A percentile compares a stretch with the other conserved stretches of the same genome.
These are phyloP conservation scores for Termitomyces sp. DNA, from an alignment of 768 basidiomycete genomes.

Conservation along the genomic window DNA sequence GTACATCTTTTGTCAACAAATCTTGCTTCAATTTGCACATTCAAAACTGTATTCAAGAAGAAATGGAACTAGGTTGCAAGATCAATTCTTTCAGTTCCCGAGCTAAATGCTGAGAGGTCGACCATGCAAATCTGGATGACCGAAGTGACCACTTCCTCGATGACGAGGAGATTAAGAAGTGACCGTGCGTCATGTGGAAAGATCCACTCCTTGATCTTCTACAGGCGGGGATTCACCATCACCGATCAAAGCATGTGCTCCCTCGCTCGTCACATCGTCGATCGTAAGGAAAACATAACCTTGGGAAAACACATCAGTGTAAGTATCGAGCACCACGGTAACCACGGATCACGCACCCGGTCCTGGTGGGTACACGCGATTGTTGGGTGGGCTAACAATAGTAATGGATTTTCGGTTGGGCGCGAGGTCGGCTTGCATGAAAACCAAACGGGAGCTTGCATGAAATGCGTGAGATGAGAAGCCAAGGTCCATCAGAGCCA, in stretches of 20 bases:
- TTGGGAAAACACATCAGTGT: background rate
- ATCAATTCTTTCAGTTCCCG: background rate
- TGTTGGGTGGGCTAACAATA: slow-evolving; percentile 31
- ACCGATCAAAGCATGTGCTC: slow-evolving; percentile 34
- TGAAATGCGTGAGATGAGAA: slow-evolving; percentile 40
- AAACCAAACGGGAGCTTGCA: slow-evolving; percentile 34
- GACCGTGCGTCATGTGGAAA: slow-evolving; percentile 5
- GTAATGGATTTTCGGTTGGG: slow-evolving; percentile 27
- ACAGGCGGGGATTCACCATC: slow-evolving; percentile 35
- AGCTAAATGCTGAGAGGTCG: no score
- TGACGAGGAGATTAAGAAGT: background rate
- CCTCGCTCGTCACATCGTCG: slow-evolving; percentile 32
- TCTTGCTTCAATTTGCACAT: background rate
- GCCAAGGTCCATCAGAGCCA: slow-evolving; percentile 36
- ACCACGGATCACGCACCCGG: slow-evolving; percentile 25
- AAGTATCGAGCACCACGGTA: background rate
- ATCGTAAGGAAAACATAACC: slow-evolving; percentile 26
- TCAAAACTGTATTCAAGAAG: no score
- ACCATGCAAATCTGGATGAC: no score
- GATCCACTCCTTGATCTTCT: slow-evolving; percentile 23
- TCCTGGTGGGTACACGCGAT: slow-evolving; percentile 36
- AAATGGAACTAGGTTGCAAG: background rate
- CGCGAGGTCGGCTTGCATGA: slow-evolving; percentile 30
- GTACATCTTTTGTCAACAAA: background rate
- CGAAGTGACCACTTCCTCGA: no score